Conservation (phyloP, 1,284 basidiomycete species). For the Acaromyces ingoldii region DNA sequence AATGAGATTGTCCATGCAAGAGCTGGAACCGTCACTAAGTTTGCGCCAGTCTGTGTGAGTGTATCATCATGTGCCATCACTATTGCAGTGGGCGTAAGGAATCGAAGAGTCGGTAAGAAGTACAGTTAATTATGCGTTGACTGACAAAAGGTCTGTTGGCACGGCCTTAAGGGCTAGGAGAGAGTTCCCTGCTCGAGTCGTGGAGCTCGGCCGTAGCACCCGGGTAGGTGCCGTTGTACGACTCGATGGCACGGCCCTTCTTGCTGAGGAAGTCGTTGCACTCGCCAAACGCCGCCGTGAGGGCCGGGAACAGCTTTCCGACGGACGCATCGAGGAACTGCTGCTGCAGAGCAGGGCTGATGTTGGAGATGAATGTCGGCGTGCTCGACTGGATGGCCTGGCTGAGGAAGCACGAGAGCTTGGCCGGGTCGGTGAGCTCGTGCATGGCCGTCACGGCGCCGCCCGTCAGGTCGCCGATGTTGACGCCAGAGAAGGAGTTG, state of each 20-base stretch:
- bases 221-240: neutral
- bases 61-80: no score
- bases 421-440: conserved; percentile 5
- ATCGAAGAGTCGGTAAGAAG: no score
- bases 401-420: conserved; percentile 5
- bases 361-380: neutral
- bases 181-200: neutral
- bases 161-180: neutral
- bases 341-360: neutral
- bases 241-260: neutral
- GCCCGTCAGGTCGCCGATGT: conserved; percentile 9
- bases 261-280: neutral
- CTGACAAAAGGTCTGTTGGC: no score
- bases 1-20: no score
- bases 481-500: conserved; percentile 3
- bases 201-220: neutral
- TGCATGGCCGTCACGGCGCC: neutral
- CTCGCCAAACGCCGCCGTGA: neutral
- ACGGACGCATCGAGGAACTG: neutral
- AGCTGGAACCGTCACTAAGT: no score
- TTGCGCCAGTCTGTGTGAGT: no score
- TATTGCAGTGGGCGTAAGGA: no score
- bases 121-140: no score
- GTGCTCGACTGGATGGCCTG: neutral
- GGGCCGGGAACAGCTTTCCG: neutral